These are phyloP conservation scores for Boletales sp. DNA, from an alignment of 768 basidiomycete genomes.

Conservation along the genomic window DNA sequence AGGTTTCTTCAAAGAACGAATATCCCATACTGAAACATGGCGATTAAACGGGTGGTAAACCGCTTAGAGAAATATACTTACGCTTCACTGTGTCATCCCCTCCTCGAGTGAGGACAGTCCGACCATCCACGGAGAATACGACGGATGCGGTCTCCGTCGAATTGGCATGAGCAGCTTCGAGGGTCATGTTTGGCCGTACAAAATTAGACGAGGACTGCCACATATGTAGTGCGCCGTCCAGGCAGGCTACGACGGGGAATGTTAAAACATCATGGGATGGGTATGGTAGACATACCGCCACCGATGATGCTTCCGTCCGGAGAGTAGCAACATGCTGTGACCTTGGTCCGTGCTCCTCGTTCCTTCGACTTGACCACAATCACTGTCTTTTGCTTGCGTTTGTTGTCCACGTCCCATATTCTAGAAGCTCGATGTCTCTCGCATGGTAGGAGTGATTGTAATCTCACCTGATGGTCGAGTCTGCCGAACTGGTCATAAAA, in stretches of 20 bases:
- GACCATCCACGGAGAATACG: conserved; percentile 85
- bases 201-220: conserved; percentile 94
- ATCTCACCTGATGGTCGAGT: conserved; percentile 86
- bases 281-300: conserved; percentile 57
- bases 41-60: conserved; percentile 1
- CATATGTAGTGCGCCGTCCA: conserved; percentile 90
- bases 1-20: conserved; percentile 88
- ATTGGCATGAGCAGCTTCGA: conserved; percentile 86
- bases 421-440: conserved; percentile 36
- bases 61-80: conserved; percentile 42
- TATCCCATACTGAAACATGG: conserved; percentile 78
- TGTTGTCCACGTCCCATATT: conserved; percentile 93
- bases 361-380: conserved; percentile 98
- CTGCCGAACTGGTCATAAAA: conserved; percentile 93
- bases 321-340: conserved; percentile 84
- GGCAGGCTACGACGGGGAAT: conserved; percentile 54
- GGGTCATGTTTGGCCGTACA: conserved; percentile 81
- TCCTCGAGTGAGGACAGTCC: conserved; percentile 82
- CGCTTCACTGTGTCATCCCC: conserved; percentile 95
- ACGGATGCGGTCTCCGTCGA: conserved; percentile 84
- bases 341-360: conserved; percentile 88
- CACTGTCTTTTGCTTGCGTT: conserved; percentile 90
- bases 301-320: conserved; percentile 86
- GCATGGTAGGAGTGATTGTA: neutral
- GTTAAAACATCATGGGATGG: neutral